A percentile compares a stretch with the other conserved stretches of the same genome.
These are phyloP conservation scores for Blakeslea trispora DNA, from an alignment of 371 early-diverging fungal species.

Conservation along the genomic window DNA sequence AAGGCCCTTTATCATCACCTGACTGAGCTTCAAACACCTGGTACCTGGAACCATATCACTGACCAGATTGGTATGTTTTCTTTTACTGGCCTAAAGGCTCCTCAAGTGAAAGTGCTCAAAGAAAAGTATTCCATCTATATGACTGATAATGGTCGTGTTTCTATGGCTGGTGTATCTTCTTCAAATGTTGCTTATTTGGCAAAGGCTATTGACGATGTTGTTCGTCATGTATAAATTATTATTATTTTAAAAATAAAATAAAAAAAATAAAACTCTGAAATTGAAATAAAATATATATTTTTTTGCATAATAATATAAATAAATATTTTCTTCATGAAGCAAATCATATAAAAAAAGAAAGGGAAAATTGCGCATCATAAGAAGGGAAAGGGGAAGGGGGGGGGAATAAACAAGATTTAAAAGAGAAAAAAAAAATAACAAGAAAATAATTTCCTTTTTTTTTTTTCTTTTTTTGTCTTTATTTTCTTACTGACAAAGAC, in stretches of 20 bases:
- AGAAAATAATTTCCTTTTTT: too few relatives aligned
- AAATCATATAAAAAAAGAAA: background rate
- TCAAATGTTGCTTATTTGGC: constrained; percentile 89
- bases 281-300: too few relatives aligned
- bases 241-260: too few relatives aligned
- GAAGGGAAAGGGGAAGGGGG: too few relatives aligned
- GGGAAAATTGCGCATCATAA: too few relatives aligned
- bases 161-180: constrained; percentile 91
- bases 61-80: constrained; percentile 98
- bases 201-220: constrained; percentile 73
- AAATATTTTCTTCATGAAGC: too few relatives aligned
- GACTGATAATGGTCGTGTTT: constrained; percentile 93
- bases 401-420: constrained; percentile 1
- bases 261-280: too few relatives aligned
- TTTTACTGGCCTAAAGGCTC: constrained; percentile 82
- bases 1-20: constrained; percentile 65
- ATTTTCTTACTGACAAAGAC: constrained; percentile 6
- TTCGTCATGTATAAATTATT: constrained; percentile 46
- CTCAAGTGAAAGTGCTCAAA: constrained; percentile 75
- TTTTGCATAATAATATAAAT: too few relatives aligned
- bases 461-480: too few relatives aligned
- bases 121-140: constrained; percentile 90
- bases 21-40: constrained; percentile 77
- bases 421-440: too few relatives aligned
- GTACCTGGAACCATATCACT: constrained; percentile 92